phyloP scores from a whole-genome alignment of 2,329 filamentous ascomycete species.

The Cylindrodendrum hubeiense region DNA sequence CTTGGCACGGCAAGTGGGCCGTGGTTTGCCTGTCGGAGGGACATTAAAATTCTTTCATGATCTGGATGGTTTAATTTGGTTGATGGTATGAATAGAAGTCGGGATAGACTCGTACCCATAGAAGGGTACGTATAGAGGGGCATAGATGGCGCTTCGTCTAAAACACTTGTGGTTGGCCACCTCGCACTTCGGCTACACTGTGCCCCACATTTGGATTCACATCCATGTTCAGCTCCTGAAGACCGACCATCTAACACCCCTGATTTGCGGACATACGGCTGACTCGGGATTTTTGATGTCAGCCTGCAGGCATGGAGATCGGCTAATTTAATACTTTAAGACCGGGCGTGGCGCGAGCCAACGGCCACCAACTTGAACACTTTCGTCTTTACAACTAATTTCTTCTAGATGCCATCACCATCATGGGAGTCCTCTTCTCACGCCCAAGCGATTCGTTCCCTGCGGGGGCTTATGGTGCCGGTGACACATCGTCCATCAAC shows the following conservation, averaged over 20 bases:
- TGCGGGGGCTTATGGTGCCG: conserved; percentile 14
- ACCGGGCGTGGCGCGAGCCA: no score
- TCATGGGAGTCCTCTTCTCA: conserved; percentile 35
- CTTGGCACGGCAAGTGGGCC: conserved; percentile 96
- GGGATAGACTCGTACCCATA: conserved; percentile 20
- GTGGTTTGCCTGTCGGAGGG: conserved; percentile 73
- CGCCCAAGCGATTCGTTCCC: conserved; percentile 24
- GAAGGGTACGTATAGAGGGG: conserved; percentile 3
- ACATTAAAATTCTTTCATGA: conserved; percentile 37
- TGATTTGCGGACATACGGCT: conserved; percentile 8
- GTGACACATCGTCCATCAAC: conserved; percentile 19
- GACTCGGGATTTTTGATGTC: not conserved
- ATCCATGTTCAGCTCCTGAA: conserved; percentile 1
- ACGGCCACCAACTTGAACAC: not conserved
- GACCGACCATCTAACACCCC: no score
- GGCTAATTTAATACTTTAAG: not conserved
- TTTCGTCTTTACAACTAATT: not conserved
- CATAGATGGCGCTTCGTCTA: not conserved
- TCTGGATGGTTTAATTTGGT: not conserved
- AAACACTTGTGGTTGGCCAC: not conserved
- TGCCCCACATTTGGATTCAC: conserved; percentile 3
- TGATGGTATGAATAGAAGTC: conserved; percentile 25
- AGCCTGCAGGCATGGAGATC: not conserved
- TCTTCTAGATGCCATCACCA: not conserved
- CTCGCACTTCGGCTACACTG: not conserved